Percentiles rank a stretch among this genome's conserved stretches.
These are phyloP conservation scores for Verbascum thapsus DNA, from an alignment of 257 asterid genomes.

Conservation along the genomic window DNA sequence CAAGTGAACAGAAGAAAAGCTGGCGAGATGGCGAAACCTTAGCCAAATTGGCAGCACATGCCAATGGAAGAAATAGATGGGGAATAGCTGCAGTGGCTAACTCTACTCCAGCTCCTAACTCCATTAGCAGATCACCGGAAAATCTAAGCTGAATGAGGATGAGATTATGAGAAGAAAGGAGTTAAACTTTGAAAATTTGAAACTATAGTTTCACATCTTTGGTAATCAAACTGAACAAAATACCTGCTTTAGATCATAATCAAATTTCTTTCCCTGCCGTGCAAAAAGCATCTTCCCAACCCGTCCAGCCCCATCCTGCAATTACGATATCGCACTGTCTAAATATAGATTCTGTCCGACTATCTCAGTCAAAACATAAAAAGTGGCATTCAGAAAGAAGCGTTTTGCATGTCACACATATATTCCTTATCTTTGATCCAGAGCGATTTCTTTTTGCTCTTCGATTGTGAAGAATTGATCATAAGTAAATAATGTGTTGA, in stretches of 20 bases:
- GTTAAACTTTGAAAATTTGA: neutral
- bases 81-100: slow-evolving; percentile 90
- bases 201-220: slow-evolving; percentile 14
- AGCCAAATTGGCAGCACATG: slow-evolving; percentile 97
- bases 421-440: slow-evolving; percentile 26
- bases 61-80: slow-evolving; percentile 91
- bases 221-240: slow-evolving; percentile 19
- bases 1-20: slow-evolving; percentile 19
- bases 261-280: slow-evolving; percentile 96
- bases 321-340: slow-evolving; percentile 24
- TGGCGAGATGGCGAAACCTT: slow-evolving; percentile 72
- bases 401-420: neutral
- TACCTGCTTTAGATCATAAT: slow-evolving; percentile 96
- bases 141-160: slow-evolving; percentile 74
- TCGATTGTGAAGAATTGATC: neutral
- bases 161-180: slow-evolving; percentile 21
- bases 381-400: slow-evolving; percentile 13
- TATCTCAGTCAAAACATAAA: neutral
- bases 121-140: slow-evolving; percentile 95
- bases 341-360: slow-evolving; percentile 19
- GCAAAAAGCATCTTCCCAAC: slow-evolving; percentile 98
- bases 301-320: slow-evolving; percentile 97
- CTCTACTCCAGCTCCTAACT: slow-evolving; percentile 97
- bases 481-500: slow-evolving; percentile 20
- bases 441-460: slow-evolving; percentile 8